Evolutionary conservation across 1,139 yeast genomes (phyloP), one percentile per base, ranked within the genome.

Genomic region (Pneumocystis jirovecii): DNA sequence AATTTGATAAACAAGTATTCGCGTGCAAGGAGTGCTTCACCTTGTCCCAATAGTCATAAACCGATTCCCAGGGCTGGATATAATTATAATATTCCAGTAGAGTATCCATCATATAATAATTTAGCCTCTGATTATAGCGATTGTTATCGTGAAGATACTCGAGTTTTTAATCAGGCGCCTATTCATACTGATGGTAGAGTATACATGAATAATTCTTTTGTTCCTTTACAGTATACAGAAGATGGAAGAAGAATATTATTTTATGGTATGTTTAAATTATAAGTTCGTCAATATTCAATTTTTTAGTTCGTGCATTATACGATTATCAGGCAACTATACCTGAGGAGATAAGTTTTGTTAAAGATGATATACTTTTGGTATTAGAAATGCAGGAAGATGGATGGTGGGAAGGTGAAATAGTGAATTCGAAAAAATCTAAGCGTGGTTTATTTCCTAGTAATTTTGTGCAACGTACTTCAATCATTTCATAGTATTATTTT

Each of bases 391-490:
- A 89, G 74, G 91, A 86, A 65, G 96, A 89, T 72, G 89, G 90
- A 45, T 89, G 96, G 96, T 89, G 87, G 85, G 85, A 86, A 70
- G 87, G 89, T 68, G 96, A 89, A 73, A 83, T 86, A 64, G 79
- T 82, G 8, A 74, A 74, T n/a, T 67, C 68, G 17, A 81, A 82
- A 66, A 79, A 83, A 37, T 82, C 82, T 12, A 70, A 71, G 39
- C 79, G 84, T 10, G 96, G 96, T 0, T 79, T 89, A 65, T 93
- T 90, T 2, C 96, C 96, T 15, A 87, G 91, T 66, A 89, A 89
- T 71, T 89, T 78, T 42, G 45, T 42, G 40, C 45, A 39, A 60
- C 61, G 44, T 12, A 39, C 61, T 42, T 21, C 61, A 39, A 12
- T 60, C 12, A 39, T 42, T 60, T 60, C 45, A 31, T 39, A 39